Evolutionary conservation across 768 basidiomycete species (phyloP).

Genomic region (Termitomyces sp.): DNA sequence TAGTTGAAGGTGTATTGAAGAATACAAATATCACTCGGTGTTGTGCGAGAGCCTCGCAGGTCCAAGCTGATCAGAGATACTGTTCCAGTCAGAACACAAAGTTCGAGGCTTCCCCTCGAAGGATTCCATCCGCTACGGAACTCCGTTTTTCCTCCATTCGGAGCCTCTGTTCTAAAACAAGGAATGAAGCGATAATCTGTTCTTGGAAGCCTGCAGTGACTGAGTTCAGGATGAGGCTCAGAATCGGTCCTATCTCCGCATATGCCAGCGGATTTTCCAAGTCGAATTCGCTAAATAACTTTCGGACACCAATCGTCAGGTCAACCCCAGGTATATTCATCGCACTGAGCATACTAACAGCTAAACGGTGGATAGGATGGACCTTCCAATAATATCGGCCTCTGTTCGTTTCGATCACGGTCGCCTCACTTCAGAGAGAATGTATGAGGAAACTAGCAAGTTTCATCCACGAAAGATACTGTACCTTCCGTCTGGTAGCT

Average conservation of each 20-base stretch:
- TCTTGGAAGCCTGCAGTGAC: not conserved
- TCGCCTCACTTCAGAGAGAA: not conserved
- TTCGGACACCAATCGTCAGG: not conserved
- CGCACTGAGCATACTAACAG: not conserved
- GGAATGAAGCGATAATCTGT: conserved; percentile 7
- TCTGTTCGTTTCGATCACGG: not conserved
- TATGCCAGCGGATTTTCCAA: not conserved
- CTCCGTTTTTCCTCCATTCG: conserved; percentile 4
- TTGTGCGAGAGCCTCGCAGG: no score
- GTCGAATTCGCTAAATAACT: conserved; percentile 1
- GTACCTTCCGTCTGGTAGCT: conserved; percentile 13
- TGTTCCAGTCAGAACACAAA: not conserved
- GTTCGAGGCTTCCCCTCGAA: not conserved
- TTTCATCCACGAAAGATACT: not conserved
- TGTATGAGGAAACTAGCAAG: no score
- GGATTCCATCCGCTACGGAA: conserved; percentile 1
- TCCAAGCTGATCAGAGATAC: no score
- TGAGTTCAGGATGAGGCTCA: conserved; percentile 5
- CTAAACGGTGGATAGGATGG: conserved; percentile 1
- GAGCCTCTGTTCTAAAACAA: conserved; percentile 4
- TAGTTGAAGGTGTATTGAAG: no score
- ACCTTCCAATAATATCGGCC: conserved; percentile 1
- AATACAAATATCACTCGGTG: no score
- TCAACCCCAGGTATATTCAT: not conserved
- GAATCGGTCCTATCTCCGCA: not conserved